A percentile compares a stretch with the other conserved stretches of the same genome.
Conservation (phyloP, 2,329 filamentous ascomycete species). For the Phyllosticta citriasiana region DNA sequence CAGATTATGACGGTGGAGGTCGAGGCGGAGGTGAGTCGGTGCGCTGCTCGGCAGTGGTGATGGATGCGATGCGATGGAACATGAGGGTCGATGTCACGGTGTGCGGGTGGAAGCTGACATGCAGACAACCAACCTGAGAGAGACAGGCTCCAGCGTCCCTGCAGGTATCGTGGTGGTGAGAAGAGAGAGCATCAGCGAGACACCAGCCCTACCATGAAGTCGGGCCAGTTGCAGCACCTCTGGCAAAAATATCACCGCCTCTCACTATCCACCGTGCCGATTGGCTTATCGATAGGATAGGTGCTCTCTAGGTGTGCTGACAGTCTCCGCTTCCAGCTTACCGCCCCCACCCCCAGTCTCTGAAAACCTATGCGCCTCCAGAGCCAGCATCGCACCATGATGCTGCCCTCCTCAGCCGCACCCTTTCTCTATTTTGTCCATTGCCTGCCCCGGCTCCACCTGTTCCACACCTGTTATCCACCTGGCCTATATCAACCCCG, state of each 20-base stretch:
- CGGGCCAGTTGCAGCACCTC: neutral
- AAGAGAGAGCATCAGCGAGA: neutral
- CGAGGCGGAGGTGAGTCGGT: neutral
- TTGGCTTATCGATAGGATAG: neutral
- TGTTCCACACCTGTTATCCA: neutral
- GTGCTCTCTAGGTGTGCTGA: neutral
- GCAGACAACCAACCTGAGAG: neutral
- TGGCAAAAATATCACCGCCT: neutral
- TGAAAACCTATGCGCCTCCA: slow-evolving; percentile 8
- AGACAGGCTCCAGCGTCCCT: neutral
- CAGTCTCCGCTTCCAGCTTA: neutral
- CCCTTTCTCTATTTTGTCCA: slow-evolving; percentile 1
- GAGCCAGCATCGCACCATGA: slow-evolving; percentile 10
- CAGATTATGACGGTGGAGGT: neutral
- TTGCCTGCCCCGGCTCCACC: neutral
- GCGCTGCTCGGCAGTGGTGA: neutral
- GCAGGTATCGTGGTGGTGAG: neutral
- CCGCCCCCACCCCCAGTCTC: slow-evolving; percentile 9
- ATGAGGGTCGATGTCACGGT: neutral
- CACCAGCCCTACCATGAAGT: neutral
- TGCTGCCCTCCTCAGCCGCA: slow-evolving; percentile 10
- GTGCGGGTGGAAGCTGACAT: neutral
- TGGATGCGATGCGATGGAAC: neutral
- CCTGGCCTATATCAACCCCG: slow-evolving; percentile 3
- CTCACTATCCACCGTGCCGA: neutral